phyloP scores from a whole-genome alignment of 2,329 filamentous ascomycete species.

The Pseudogymnoascus sp. region DNA sequence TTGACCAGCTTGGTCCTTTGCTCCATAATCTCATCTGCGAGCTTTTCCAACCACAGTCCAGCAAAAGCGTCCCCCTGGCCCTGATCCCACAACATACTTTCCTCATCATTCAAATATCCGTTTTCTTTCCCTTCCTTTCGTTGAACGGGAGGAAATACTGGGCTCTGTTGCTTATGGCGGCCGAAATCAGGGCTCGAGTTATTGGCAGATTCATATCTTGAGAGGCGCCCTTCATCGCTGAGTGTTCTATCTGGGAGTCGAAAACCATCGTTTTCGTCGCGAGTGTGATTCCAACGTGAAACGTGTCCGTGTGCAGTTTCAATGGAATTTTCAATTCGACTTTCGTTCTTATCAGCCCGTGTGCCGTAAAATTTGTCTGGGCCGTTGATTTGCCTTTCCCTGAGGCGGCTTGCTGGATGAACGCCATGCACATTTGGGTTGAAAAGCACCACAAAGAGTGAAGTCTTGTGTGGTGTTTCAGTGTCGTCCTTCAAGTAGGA shows the following conservation, averaged over 20 bases:
- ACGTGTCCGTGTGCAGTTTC: not conserved
- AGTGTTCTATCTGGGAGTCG: not conserved
- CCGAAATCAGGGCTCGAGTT: not conserved
- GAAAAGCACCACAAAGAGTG: not conserved
- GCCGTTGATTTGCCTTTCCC: not conserved
- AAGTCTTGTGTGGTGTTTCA: not conserved
- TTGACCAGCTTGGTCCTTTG: not conserved
- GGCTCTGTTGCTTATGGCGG: not conserved
- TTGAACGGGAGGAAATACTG: not conserved
- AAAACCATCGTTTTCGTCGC: not conserved
- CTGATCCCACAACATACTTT: not conserved
- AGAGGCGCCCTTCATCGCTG: not conserved
- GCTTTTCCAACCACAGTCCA: not conserved
- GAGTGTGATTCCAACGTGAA: not conserved
- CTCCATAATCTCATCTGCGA: not conserved
- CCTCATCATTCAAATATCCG: not conserved
- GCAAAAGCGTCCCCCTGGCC: not conserved
- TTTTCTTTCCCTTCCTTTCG: not conserved
- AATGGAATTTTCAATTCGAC: not conserved
- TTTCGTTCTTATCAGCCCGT: not conserved
- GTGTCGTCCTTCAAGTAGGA: not conserved
- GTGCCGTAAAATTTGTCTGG: not conserved
- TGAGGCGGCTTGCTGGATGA: not conserved
- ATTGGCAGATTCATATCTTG: not conserved
- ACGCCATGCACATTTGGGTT: not conserved